phyloP scores from a whole-genome alignment of 129 eudicot genomes.

The Centella asiatica region DNA sequence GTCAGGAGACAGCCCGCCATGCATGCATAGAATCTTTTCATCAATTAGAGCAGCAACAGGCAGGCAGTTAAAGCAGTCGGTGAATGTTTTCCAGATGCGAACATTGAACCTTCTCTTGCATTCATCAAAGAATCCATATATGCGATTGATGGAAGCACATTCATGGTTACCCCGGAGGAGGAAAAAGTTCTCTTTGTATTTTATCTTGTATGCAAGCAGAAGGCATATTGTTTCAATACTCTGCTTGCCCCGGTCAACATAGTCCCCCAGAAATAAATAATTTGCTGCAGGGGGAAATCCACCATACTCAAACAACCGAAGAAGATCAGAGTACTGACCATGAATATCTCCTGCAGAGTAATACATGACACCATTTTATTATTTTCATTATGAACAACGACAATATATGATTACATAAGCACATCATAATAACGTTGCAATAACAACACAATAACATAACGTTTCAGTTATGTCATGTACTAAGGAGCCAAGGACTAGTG shows the following conservation, averaged over 20 bases:
- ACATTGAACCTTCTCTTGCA: conserved; percentile 26
- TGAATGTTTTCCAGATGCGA: conserved; percentile 15
- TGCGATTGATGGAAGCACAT: conserved; percentile 18
- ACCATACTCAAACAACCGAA: conserved; percentile 19
- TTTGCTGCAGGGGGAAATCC: conserved; percentile 19
- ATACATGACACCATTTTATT: not conserved
- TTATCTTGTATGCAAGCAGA: conserved; percentile 20
- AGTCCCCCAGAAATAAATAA: conserved; percentile 23
- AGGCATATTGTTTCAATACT: conserved; percentile 16
- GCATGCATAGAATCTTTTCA: conserved; percentile 26
- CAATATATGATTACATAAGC: too few species aligned
- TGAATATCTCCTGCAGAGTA: conserved; percentile 20
- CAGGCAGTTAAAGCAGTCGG: conserved; percentile 13
- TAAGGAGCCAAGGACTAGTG: too few species aligned
- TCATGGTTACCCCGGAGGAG: conserved; percentile 19
- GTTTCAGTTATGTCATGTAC: too few species aligned
- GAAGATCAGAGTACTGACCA: conserved; percentile 23
- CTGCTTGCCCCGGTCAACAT: conserved; percentile 26
- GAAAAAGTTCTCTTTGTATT: conserved; percentile 18
- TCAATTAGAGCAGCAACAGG: conserved; percentile 14
- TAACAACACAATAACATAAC: too few species aligned
- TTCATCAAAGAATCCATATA: conserved; percentile 19
- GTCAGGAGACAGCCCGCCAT: conserved; percentile 20
- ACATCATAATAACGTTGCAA: too few species aligned
- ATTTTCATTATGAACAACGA: not conserved